Evolutionary conservation across 2,329 filamentous ascomycete species (phyloP), one percentile per base, ranked within the genome.

Genomic region (Talaromyces albobiverticillius): DNA sequence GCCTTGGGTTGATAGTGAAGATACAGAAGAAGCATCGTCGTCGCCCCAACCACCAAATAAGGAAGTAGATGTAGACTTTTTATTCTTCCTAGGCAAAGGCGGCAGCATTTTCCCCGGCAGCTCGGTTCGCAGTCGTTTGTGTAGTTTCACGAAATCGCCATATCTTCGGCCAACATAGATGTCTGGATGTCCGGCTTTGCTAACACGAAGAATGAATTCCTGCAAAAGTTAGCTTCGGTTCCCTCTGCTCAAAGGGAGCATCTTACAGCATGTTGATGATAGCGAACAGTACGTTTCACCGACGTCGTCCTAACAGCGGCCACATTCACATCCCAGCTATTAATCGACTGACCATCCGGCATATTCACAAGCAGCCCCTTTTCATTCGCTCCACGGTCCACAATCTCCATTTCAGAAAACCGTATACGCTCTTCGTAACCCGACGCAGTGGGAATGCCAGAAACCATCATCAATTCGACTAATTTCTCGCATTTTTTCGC

Each of bases 391-490:
- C 90, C 89, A 59, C 90, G 84, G 67, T 99, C 94, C 25, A 99
- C 90, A 22, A 97, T 91, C 67, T 99, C 94, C 74, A 99, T 88
- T 73, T 99, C 94, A 1, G 91, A 90, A 69, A 99, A 99, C 48
- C 91, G 85, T 67, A 99, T 96, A 55, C 94, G 85, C 77, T 99
- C 94, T 73, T 99, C 94, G 69, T 97, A 99, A 2, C 94, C 94
- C 4, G 92, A 96, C 3, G 94, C 91, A 1, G 94, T 99, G 31
- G 89, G 90, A 55, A 99, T 88, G 34, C 94, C 94, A 7, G 93
- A 97, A 8, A 99, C 94, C 91, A 99, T 96, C 94, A 99, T 99
- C 57, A 99, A 79, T 78, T 99, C 94, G 10, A 99, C 90, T 55
- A 99, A 77, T 76, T 99, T 99, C 71, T 94, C 87, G 46, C 89